phyloP scores from a whole-genome alignment of 371 early-diverging fungal species.

The Blakeslea trispora region DNA sequence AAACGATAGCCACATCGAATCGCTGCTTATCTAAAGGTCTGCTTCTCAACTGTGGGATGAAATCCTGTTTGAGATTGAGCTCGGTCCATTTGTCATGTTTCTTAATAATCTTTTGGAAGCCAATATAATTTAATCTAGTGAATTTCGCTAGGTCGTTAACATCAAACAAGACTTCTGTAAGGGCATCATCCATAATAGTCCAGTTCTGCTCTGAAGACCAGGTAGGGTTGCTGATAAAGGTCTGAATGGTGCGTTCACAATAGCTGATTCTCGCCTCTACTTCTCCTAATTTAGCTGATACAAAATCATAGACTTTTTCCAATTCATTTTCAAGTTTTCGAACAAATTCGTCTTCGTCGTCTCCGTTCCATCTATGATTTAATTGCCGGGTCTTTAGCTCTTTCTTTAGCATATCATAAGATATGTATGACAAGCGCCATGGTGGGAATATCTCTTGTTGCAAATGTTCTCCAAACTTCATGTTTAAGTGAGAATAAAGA shows the following conservation, averaged over 20 bases:
- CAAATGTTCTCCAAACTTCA: conserved; percentile 39
- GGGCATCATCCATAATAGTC: conserved; percentile 45
- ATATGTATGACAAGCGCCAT: conserved; percentile 29
- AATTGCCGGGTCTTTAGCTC: conserved; percentile 20
- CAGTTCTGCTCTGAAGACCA: conserved; percentile 42
- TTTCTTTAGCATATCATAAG: conserved; percentile 26
- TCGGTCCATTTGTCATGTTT: conserved; percentile 88
- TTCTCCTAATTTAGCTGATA: conserved; percentile 80
- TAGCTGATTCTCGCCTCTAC: conserved; percentile 80
- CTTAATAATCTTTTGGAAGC: conserved; percentile 92
- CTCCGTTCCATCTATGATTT: conserved; percentile 51
- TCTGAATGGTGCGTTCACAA: conserved; percentile 73
- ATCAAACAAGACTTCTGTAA: conserved; percentile 62
- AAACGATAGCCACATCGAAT: conserved; percentile 61
- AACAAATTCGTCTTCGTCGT: conserved; percentile 75
- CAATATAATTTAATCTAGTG: conserved; percentile 90
- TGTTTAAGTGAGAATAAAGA: conserved; percentile 12
- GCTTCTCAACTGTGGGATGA: conserved; percentile 74
- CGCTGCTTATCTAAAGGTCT: conserved; percentile 49
- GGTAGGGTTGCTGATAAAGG: conserved; percentile 42
- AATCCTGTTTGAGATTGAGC: conserved; percentile 76
- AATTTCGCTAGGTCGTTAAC: conserved; percentile 88
- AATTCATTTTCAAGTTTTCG: conserved; percentile 73
- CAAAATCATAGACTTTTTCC: conserved; percentile 83
- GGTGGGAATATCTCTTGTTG: conserved; percentile 32